Percentiles rank a stretch among this genome's conserved stretches.
Conservation (phyloP, 2,329 filamentous ascomycete genomes). For the Trichoderma oligosporum region DNA sequence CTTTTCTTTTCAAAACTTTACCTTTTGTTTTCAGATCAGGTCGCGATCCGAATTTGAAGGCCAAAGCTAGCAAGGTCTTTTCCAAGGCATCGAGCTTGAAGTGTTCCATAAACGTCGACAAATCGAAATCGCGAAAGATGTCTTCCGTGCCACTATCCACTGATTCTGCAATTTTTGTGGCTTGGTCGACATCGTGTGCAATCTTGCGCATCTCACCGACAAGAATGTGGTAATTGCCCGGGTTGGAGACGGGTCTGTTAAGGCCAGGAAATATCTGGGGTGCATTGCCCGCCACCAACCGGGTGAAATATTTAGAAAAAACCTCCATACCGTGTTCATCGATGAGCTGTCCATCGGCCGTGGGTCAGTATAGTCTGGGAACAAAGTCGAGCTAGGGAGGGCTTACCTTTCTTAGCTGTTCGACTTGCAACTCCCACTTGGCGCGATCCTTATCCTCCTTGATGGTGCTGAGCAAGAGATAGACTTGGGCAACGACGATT, state of each 20-base stretch:
- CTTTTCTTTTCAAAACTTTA: constrained; percentile 40
- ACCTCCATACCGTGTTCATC: constrained; percentile 99
- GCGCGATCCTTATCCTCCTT: constrained; percentile 87
- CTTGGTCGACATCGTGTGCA: constrained; percentile 73
- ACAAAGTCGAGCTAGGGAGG: not conserved
- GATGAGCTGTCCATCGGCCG: constrained; percentile 62
- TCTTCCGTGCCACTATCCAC: constrained; percentile 89
- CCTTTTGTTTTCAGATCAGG: constrained; percentile 86
- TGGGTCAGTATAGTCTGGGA: constrained; percentile 23
- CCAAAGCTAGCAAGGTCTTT: constrained; percentile 81
- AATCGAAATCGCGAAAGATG: constrained; percentile 90
- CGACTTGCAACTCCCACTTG: constrained; percentile 89
- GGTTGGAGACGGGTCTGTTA: constrained; percentile 67
- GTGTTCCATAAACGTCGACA: constrained; percentile 93
- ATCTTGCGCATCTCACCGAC: constrained; percentile 83
- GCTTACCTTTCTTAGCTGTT: constrained; percentile 85
- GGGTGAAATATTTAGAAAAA: constrained; percentile 91
- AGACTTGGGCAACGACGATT: constrained; percentile 93
- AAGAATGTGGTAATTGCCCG: constrained; percentile 80
- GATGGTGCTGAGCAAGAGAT: constrained; percentile 87
- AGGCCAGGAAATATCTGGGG: constrained; percentile 82
- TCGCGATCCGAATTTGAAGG: constrained; percentile 79
- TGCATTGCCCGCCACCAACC: constrained; percentile 87
- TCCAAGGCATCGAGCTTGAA: constrained; percentile 88
- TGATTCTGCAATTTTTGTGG: constrained; percentile 86